Evolutionary conservation across 2,329 filamentous ascomycete species (phyloP), one percentile per base, ranked within the genome.

Genomic region (Trichoderma sp.): DNA sequence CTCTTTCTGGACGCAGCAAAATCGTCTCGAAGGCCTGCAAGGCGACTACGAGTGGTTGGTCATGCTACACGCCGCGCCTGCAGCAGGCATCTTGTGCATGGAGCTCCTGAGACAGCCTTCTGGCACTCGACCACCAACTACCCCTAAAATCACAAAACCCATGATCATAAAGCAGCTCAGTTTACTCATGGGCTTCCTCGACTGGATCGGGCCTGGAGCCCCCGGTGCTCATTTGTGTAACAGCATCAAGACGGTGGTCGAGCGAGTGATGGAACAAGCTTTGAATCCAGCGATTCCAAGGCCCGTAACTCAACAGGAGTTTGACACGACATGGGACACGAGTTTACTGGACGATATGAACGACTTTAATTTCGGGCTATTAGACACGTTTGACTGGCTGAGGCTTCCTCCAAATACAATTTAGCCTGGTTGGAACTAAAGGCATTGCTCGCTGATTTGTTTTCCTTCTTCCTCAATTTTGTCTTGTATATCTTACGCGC

Each of bases 81-180:
- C 81, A 1, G 81, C 81, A 12, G 84, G 84, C 0, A 83, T 86
- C 15, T 78, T 86, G 7, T 86, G 84, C 74, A 80, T 85, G 58
- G 84, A 86, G 66, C 80, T 87, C 4, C 79, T 86, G 1, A 82
- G 82, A 36, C 43, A 58, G n/a, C 60, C 57, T 24, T 26, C n/a
- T 1, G n/a, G 11, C 15, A 24, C 51, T 14, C 11, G 18, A 30
- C 12, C 36, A 34, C 30, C 39, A 11, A 67, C 24, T 0, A 12
- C 18, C 4, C 58, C 83, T 82, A 72, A 32, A 73, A 74, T 56
- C 74, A 76, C 73, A 84, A 47, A 83, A 80, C 3, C 81, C 82
- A 14, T 85, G 83, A 84, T 87, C 21, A 83, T 86, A n/a, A 84
- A 86, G 74, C 84, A 86, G 70, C 79, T 87, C 8, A 85, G 83